Evolutionary conservation across 2,329 filamentous ascomycete species (phyloP).

Genomic region (Curvularia sp.): DNA sequence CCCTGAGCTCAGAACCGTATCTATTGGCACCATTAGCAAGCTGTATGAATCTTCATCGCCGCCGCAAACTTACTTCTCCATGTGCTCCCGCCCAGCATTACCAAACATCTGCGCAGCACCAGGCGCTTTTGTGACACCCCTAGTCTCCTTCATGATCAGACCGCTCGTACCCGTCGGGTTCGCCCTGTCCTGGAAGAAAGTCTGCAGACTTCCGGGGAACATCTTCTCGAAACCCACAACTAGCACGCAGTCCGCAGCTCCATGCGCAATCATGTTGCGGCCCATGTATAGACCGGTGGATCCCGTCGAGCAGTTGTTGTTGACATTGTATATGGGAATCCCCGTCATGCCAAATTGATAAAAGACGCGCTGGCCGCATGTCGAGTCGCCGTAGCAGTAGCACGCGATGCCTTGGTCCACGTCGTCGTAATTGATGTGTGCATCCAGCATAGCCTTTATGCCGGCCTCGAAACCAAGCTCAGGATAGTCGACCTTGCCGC

Average conservation of each 20-base stretch:
- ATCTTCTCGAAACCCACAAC: slow-evolving; percentile 99
- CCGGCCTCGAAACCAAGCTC: slow-evolving; percentile 93
- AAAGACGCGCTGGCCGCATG: slow-evolving; percentile 94
- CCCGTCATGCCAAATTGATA: slow-evolving; percentile 98
- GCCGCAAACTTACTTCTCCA: slow-evolving; percentile 74
- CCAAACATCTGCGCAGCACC: slow-evolving; percentile 93
- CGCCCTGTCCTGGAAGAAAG: slow-evolving; percentile 82
- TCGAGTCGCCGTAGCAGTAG: slow-evolving; percentile 96
- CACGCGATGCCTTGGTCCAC: slow-evolving; percentile 95
- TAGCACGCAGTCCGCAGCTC: slow-evolving; percentile 84
- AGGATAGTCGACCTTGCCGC: slow-evolving; percentile 92
- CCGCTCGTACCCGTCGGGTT: slow-evolving; percentile 77
- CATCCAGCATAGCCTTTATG: slow-evolving; percentile 81
- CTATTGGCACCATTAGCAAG: slow-evolving; percentile 53
- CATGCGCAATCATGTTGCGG: slow-evolving; percentile 77
- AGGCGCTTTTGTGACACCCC: slow-evolving; percentile 81
- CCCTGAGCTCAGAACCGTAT: slow-evolving; percentile 79
- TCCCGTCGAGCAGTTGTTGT: slow-evolving; percentile 99
- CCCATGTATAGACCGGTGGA: slow-evolving; percentile 88
- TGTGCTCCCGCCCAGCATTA: slow-evolving; percentile 92
- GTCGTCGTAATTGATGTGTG: slow-evolving; percentile 94
- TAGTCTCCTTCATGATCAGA: slow-evolving; percentile 82
- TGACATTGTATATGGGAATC: slow-evolving; percentile 97
- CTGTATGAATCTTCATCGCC: not conserved
- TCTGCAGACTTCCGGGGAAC: slow-evolving; percentile 86